phyloP scores from a whole-genome alignment of 2,329 filamentous ascomycete species.

The Penicillium rolfsii region DNA sequence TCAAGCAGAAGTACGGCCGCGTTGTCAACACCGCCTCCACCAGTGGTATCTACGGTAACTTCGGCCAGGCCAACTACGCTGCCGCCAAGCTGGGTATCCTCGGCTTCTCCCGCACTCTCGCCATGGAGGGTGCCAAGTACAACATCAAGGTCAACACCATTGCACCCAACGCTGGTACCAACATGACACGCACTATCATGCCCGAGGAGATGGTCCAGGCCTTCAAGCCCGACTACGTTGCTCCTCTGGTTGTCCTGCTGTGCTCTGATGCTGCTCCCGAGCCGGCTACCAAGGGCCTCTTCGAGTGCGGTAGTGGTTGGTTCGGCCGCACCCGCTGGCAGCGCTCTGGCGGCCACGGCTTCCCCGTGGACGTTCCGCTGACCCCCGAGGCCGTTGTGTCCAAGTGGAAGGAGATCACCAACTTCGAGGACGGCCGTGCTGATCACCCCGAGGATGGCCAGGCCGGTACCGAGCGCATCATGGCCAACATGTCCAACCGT shows the following conservation, averaged over 20 bases:
- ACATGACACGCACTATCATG: slow-evolving; percentile 91
- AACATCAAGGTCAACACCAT: slow-evolving; percentile 99
- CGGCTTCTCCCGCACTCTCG: slow-evolving; percentile 89
- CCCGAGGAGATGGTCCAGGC: slow-evolving; percentile 97
- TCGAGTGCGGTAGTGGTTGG: slow-evolving; percentile 96
- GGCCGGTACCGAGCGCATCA: slow-evolving; percentile 76
- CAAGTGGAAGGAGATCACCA: slow-evolving; percentile 75
- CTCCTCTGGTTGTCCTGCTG: slow-evolving; percentile 85
- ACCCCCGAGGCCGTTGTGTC: slow-evolving; percentile 82
- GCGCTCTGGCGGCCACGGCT: slow-evolving; percentile 82
- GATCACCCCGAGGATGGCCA: slow-evolving; percentile 81
- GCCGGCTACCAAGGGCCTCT: slow-evolving; percentile 81
- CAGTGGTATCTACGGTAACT: slow-evolving; percentile 98
- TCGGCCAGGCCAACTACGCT: slow-evolving; percentile 97
- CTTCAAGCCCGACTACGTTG: slow-evolving; percentile 98
- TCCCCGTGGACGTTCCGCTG: slow-evolving; percentile 81
- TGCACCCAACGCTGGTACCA: slow-evolving; percentile 93
- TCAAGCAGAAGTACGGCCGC: slow-evolving; percentile 98
- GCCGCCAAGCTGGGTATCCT: slow-evolving; percentile 91
- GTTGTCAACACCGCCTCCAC: slow-evolving; percentile 97
- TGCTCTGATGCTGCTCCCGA: slow-evolving; percentile 84
- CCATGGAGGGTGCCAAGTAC: slow-evolving; percentile 92
- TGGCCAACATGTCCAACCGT: slow-evolving; percentile 84
- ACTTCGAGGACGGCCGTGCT: slow-evolving; percentile 84
- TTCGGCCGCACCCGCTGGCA: slow-evolving; percentile 92